Evolutionary conservation across 169 alveolate species (phyloP).

Genomic region (Cryptosporidium ubiquitum): DNA sequence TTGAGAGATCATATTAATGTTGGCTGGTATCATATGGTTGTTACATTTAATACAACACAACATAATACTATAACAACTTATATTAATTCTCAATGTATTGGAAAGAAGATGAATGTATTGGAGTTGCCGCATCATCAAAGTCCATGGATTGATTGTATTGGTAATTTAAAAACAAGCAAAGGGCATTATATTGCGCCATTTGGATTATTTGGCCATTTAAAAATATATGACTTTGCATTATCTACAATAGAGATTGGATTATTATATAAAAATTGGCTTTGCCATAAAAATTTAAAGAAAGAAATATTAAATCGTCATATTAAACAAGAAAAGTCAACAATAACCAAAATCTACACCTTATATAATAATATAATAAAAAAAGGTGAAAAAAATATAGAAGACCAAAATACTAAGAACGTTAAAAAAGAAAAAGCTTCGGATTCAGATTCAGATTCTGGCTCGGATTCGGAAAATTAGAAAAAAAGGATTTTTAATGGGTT

Average conservation of each 20-base stretch:
- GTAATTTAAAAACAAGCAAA: constrained; percentile 55
- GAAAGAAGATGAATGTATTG: constrained; percentile 34
- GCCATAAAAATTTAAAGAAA: constrained; percentile 41
- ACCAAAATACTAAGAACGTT: neutral
- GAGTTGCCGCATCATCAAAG: constrained; percentile 73
- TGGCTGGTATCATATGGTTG: constrained; percentile 71
- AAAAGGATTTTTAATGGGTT: neutral
- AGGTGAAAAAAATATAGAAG: neutral
- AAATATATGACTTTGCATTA: constrained; percentile 61
- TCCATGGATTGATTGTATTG: constrained; percentile 73
- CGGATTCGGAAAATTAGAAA: neutral
- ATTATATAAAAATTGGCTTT: constrained; percentile 55
- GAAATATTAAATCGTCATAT: constrained; percentile 57
- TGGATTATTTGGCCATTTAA: constrained; percentile 71
- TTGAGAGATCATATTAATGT: constrained; percentile 20
- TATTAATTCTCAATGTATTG: constrained; percentile 69
- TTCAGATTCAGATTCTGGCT: neutral
- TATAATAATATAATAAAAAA: neutral
- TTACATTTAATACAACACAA: constrained; percentile 61
- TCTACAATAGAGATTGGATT: constrained; percentile 56
- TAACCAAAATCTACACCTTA: constrained; percentile 35
- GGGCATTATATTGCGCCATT: constrained; percentile 71
- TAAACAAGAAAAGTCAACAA: constrained; percentile 65
- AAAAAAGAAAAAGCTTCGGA: neutral
- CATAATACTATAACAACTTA: constrained; percentile 47